Base-by-base conservation (phyloP, 768 basidiomycete species). In the Tricholoma sp. region DNA sequence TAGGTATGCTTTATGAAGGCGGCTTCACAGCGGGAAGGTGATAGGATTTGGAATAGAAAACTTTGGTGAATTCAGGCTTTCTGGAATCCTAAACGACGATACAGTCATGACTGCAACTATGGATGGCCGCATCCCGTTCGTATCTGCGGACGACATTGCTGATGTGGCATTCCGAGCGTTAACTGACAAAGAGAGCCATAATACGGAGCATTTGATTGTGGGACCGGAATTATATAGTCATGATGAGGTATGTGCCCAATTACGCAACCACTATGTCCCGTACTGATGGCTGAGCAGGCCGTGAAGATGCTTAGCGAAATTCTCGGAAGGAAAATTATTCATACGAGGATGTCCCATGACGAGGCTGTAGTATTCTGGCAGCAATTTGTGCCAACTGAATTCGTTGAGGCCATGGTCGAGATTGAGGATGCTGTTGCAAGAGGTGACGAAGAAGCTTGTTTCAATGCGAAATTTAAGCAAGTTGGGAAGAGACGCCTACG, bases 111-210 rank as follows among this genome's bases (percentile, higher is more conserved):
- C 51, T 21, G 37, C 51, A 7, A 22, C 41, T 61, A 59, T 59
- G 45, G 70, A 70, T 32, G 74, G 71, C 8, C 62, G 64, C 5
- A 50, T 71, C 11, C 68, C 71, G 2, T 73, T 66, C 41, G 67
- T 75, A 9, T 64, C 69, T 4, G 66, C 67, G 0, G 68, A 74
- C 21, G 72, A 75, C 56, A 74, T 76, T 21, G 68, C 71, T 4
- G 60, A 71, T 31, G 67, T 63, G 1, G 71, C 69, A 10, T 67
- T 63, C 57, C 57, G 68, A 32, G 72, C 66, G 2, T 58, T 76
- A 10, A 59, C 66, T 7, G 63, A 64, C 22, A 57, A 66, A n/a
- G 61, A 63, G 49, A 67, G 58, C 43, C 55, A 64, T 3, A 64
- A 70, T 45, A 63, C 52, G 4, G 70, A 72, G 18, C 62, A 61